These are phyloP conservation scores for Sporisorium exsertum DNA, from an alignment of 1,284 basidiomycete genomes.

Conservation along the genomic window DNA sequence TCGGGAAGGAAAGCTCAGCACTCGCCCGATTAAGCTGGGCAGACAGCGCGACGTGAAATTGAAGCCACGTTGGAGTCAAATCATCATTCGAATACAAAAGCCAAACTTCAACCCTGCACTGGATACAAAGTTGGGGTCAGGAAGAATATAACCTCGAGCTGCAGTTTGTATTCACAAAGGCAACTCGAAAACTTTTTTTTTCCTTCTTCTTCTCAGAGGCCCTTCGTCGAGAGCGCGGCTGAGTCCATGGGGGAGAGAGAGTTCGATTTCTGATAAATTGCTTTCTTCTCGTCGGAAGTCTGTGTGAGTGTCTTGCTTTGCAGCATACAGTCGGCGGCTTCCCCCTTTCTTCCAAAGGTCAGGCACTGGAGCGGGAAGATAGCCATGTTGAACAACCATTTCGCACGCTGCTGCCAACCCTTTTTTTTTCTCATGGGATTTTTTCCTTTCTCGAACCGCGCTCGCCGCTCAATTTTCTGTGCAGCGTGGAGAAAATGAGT, in stretches of 20 bases:
- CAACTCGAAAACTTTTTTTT: conserved; percentile 38
- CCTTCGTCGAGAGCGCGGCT: conserved; percentile 8
- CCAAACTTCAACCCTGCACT: no score
- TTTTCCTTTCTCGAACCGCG: neutral
- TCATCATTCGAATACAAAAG: conserved; percentile 12
- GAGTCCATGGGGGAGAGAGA: conserved; percentile 3
- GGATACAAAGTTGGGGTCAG: no score
- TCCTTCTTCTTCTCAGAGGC: neutral
- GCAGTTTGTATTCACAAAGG: neutral
- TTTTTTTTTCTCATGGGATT: conserved; percentile 9
- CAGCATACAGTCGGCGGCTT: neutral
- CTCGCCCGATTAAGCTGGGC: neutral
- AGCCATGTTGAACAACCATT: neutral
- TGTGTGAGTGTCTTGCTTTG: conserved; percentile 1
- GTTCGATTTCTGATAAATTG: conserved; percentile 7
- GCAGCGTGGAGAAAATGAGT: neutral
- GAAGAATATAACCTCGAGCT: neutral
- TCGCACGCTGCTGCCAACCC: conserved; percentile 1
- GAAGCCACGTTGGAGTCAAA: neutral
- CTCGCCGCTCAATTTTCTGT: conserved; percentile 7
- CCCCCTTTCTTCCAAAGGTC: neutral
- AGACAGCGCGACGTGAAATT: neutral
- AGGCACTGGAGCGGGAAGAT: neutral
- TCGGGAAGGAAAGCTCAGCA: neutral
- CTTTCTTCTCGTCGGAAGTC: neutral